phyloP scores from a whole-genome alignment of 164 flowering plant species.

The Brasenia schreberi region DNA sequence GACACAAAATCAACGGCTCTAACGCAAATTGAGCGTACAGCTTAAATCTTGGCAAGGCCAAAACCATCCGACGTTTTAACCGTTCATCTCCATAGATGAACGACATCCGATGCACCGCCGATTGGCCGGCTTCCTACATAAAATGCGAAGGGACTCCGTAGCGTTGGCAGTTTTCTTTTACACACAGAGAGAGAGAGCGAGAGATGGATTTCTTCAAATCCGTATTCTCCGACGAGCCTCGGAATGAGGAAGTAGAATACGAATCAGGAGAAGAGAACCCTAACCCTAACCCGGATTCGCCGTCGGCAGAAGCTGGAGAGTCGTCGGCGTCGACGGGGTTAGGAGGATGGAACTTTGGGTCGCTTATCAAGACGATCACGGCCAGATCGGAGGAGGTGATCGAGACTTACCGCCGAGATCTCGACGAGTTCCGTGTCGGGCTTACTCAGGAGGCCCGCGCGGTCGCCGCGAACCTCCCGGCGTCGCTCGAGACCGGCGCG shows the following conservation, averaged over 20 bases:
- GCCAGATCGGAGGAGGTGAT: conserved; percentile 60
- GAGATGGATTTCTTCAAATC: conserved; percentile 76
- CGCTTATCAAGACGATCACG: conserved; percentile 44
- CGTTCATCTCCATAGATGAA: no score
- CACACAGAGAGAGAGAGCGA: background rate
- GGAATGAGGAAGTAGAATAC: conserved; percentile 2
- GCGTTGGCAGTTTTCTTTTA: no score
- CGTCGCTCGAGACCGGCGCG: conserved; percentile 56
- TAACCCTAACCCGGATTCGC: conserved; percentile 6
- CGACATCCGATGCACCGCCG: no score
- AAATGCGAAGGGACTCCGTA: no score
- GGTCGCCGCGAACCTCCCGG: conserved; percentile 58
- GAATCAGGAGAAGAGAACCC: conserved; percentile 5
- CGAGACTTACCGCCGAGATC: conserved; percentile 54
- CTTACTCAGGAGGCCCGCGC: conserved; percentile 54
- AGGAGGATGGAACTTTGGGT: conserved; percentile 44
- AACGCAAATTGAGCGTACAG: no score
- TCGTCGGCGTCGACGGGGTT: background rate
- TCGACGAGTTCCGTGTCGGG: conserved; percentile 64
- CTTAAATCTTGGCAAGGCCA: no score
- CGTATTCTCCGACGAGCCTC: conserved; percentile 49
- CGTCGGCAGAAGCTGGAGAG: background rate
- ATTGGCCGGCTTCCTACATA: no score
- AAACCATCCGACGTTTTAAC: no score
- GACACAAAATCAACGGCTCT: no score